Base-by-base conservation (phyloP, 176 grass and related monocot genomes). In the Rhynchospora tenuis region DNA sequence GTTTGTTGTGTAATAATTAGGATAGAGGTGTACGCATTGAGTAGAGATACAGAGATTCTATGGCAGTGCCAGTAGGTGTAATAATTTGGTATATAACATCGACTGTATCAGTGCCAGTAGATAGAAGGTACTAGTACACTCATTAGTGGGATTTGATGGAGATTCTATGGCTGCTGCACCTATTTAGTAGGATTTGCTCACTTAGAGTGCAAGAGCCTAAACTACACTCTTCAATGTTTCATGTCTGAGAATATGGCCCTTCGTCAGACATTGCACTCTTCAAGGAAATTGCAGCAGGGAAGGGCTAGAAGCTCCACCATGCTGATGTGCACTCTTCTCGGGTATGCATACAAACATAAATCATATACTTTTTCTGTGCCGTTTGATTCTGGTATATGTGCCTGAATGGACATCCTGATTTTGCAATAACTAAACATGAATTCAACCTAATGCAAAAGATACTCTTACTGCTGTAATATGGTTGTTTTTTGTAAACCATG, bases 161-260 rank as follows among this genome's bases (percentile, higher is more conserved):
- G n/a, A n/a, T n/a, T n/a, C n/a, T n/a, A n/a, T n/a, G n/a, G n/a
- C n/a, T n/a, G n/a, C n/a, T n/a, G n/a, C n/a, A n/a, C n/a, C n/a
- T n/a, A n/a, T n/a, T n/a, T n/a, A n/a, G n/a, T n/a, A n/a, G n/a
- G n/a, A n/a, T n/a, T n/a, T n/a, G n/a, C n/a, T n/a, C n/a, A n/a
- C n/a, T 83, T 91, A 1, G 96, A 98, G 83, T 93, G 87, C 48
- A 86, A 84, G 9, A 91, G 89, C 33, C 93, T 98, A 57, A 91
- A 89, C 86, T 95, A 98, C 14, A 83, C 84, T 47, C 86, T 98
- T 50, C 93, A 89, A 88, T 95, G 92, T 58, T 95, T 86, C 19
- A 23, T n/a, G n/a, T n/a, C n/a, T n/a, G n/a, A n/a, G n/a, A n/a
- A n/a, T n/a, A n/a, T n/a, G n/a, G n/a, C n/a, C 26, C 93, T 98